Evolutionary conservation across 192 early-diverging fungal genomes (phyloP).

Genomic region (Funneliformis mosseae): DNA sequence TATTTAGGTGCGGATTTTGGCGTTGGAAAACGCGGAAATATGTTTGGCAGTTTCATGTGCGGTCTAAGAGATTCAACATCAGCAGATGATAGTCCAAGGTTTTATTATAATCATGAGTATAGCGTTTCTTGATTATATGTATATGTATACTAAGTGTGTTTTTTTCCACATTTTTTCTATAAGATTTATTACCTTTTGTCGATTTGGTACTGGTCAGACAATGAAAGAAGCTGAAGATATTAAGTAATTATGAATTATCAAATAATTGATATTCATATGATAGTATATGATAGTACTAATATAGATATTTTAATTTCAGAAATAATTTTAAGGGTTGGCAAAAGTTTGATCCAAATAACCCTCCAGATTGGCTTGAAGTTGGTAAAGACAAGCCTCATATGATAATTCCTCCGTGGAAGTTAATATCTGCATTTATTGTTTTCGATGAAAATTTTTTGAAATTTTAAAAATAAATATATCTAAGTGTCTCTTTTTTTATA

Average conservation of each 20-base stretch:
- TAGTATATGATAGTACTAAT: constrained; percentile 35
- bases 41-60: constrained; percentile 62
- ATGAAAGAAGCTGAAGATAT: constrained; percentile 62
- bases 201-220: constrained; percentile 71
- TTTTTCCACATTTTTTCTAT: constrained; percentile 8
- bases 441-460: not conserved
- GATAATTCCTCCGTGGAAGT: constrained; percentile 62
- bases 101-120: not conserved
- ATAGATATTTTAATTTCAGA: not conserved
- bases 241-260: constrained; percentile 45
- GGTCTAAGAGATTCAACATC: constrained; percentile 50
- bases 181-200: constrained; percentile 63
- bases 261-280: constrained; percentile 5
- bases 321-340: constrained; percentile 52
- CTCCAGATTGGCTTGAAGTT: constrained; percentile 41
- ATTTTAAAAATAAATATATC: not conserved
- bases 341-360: constrained; percentile 38
- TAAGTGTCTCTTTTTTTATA: not conserved
- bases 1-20: constrained; percentile 56
- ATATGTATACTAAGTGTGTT: not conserved
- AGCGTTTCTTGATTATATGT: not conserved
- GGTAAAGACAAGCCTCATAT: constrained; percentile 73
- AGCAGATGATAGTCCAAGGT: not conserved
- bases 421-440: constrained; percentile 1
- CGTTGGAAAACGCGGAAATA: constrained; percentile 57